Evolutionary conservation across 2,329 filamentous ascomycete genomes (phyloP).

Genomic region (Xylaria sp.): DNA sequence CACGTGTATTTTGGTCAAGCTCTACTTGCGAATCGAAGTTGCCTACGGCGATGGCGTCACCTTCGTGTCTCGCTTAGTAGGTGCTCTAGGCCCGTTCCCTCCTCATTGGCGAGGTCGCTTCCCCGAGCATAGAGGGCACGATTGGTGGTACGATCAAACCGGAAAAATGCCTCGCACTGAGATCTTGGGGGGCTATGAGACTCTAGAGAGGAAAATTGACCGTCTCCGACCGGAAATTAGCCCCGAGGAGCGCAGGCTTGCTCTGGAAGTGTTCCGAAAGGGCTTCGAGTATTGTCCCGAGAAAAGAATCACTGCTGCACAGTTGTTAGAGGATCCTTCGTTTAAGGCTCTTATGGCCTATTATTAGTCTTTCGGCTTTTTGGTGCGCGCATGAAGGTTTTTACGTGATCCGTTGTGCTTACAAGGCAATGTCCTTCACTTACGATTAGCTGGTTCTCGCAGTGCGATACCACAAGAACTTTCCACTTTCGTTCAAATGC

Average conservation of each 20-base stretch:
- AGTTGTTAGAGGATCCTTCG: constrained; percentile 9
- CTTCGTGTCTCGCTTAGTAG: not conserved
- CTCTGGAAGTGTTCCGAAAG: constrained; percentile 1
- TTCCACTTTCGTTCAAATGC: too few species aligned
- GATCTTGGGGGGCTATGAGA: not conserved
- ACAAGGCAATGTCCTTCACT: too few species aligned
- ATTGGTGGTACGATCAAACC: constrained; percentile 15
- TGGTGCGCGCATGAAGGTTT: too few species aligned
- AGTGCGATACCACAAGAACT: too few species aligned
- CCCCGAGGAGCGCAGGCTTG: constrained; percentile 7
- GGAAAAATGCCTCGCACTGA: not conserved
- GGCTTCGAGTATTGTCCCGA: constrained; percentile 2
- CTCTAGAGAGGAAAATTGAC: constrained; percentile 1
- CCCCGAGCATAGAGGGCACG: not conserved
- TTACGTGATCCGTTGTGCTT: too few species aligned
- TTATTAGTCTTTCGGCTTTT: not conserved
- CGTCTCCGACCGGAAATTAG: constrained; percentile 5
- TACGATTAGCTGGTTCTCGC: too few species aligned
- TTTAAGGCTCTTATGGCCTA: constrained; percentile 13
- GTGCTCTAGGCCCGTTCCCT: constrained; percentile 16
- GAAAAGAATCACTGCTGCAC: constrained; percentile 14
- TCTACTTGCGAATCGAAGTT: not conserved
- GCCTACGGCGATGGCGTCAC: not conserved
- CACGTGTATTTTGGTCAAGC: not conserved
- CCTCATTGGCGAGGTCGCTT: constrained; percentile 3